Conservation (phyloP, 2,329 filamentous ascomycete species). For the Hymenoscyphus scutula region DNA sequence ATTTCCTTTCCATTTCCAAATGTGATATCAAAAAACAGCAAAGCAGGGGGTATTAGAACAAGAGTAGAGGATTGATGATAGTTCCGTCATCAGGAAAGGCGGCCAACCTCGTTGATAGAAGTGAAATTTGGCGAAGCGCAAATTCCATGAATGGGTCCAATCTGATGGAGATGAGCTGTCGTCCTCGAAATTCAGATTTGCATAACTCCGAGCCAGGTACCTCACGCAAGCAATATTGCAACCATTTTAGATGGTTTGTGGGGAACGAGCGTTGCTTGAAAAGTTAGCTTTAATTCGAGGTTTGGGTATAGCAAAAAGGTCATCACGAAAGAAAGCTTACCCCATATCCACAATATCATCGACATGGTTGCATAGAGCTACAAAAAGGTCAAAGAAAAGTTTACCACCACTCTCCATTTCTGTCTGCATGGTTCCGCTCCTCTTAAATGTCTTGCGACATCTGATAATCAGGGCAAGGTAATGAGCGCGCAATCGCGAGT, state of each 20-base stretch:
- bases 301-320: background rate
- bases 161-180: conserved; percentile 39
- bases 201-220: conserved; percentile 34
- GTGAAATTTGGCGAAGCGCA: conserved; percentile 35
- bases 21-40: conserved; percentile 30
- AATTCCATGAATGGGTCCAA: conserved; percentile 37
- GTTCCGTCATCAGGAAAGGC: conserved; percentile 42
- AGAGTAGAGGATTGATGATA: conserved; percentile 39
- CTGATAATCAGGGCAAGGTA: conserved; percentile 92
- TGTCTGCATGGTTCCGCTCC: conserved; percentile 91
- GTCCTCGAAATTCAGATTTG: conserved; percentile 35
- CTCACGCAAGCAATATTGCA: conserved; percentile 31
- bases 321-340: conserved; percentile 42
- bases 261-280: conserved; percentile 49
- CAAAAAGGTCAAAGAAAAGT: conserved; percentile 91
- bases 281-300: conserved; percentile 6
- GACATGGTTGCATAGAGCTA: conserved; percentile 88
- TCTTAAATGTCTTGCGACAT: conserved; percentile 83
- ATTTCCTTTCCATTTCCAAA: conserved; percentile 35
- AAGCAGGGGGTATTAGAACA: conserved; percentile 39
- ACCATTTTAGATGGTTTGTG: conserved; percentile 49
- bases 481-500: conserved; percentile 87
- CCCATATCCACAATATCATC: conserved; percentile 61
- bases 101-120: conserved; percentile 47
- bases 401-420: conserved; percentile 89